A percentile compares a stretch with the other conserved stretches of the same genome.
These are phyloP conservation scores for Physcia stellaris DNA, from an alignment of 495 filamentous ascomycete species.

Conservation along the genomic window DNA sequence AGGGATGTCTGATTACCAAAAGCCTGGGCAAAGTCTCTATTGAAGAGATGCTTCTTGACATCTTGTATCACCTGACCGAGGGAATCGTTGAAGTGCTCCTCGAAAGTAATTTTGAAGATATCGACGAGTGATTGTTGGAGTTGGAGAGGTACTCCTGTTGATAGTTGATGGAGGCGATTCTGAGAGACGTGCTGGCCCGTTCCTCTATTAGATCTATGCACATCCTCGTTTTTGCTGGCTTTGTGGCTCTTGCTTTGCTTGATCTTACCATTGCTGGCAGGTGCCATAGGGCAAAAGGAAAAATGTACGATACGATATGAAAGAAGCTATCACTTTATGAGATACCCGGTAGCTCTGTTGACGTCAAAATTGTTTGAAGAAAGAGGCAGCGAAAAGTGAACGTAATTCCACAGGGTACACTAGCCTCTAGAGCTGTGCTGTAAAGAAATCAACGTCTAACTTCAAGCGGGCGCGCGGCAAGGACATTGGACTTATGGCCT, in stretches of 20 bases:
- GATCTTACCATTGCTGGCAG: not conserved
- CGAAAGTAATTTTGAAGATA: not conserved
- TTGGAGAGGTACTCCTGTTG: not conserved
- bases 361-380: too few species aligned
- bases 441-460: too few species aligned
- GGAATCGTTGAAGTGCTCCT: not conserved
- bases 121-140: not conserved
- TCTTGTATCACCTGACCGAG: conserved; percentile 40
- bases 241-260: not conserved
- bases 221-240: not conserved
- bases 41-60: conserved; percentile 71
- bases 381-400: too few species aligned
- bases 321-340: too few species aligned
- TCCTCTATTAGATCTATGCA: not conserved
- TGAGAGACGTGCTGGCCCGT: too few species aligned
- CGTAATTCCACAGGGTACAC: too few species aligned
- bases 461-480: too few species aligned
- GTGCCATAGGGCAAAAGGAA: too few species aligned
- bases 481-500: too few species aligned
- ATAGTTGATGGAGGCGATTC: not conserved
- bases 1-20: conserved; percentile 58
- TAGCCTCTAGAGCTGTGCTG: too few species aligned
- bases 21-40: conserved; percentile 67
- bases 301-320: too few species aligned
- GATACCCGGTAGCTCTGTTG: too few species aligned